Evolutionary conservation across 768 basidiomycete species (phyloP).

Genomic region (Coprinopsis cinerea): DNA sequence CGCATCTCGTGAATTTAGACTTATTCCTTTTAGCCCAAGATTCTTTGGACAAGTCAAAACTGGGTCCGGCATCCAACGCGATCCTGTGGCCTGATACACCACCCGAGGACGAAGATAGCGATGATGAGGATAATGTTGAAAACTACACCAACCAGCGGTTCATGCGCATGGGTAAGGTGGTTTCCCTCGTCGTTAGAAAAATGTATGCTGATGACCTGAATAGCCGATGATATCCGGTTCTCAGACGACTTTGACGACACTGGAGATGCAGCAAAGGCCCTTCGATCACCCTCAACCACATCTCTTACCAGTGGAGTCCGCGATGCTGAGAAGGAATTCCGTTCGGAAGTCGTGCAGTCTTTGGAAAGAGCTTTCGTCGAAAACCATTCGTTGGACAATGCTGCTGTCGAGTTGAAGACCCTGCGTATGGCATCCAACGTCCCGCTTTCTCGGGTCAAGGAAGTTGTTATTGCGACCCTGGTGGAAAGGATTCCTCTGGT

Average conservation of each 20-base stretch:
- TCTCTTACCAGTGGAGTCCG: constrained; percentile 38
- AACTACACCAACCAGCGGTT: constrained; percentile 60
- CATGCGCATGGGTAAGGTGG: constrained; percentile 61
- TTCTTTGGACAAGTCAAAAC: constrained; percentile 31
- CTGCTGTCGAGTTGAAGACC: constrained; percentile 90
- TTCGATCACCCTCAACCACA: constrained; percentile 35
- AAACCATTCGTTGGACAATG: constrained; percentile 87
- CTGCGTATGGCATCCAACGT: constrained; percentile 97
- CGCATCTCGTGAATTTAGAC: constrained; percentile 6
- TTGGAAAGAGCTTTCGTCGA: constrained; percentile 91
- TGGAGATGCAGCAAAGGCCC: constrained; percentile 31
- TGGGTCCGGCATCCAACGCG: constrained; percentile 73
- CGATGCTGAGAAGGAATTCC: constrained; percentile 63
- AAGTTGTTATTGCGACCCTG: constrained; percentile 83
- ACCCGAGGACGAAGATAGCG: constrained; percentile 59
- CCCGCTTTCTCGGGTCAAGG: constrained; percentile 74
- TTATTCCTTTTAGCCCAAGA: constrained; percentile 39
- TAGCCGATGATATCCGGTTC: constrained; percentile 13
- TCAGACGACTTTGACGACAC: constrained; percentile 32
- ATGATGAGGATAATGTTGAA: constrained; percentile 45
- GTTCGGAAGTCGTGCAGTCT: constrained; percentile 70
- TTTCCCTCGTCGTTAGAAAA: constrained; percentile 35
- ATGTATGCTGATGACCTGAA: constrained; percentile 32
- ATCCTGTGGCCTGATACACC: constrained; percentile 73
- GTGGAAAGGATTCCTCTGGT: constrained; percentile 66